phyloP scores from a whole-genome alignment of 306 rosid species.

The Albizia julibrissin region DNA sequence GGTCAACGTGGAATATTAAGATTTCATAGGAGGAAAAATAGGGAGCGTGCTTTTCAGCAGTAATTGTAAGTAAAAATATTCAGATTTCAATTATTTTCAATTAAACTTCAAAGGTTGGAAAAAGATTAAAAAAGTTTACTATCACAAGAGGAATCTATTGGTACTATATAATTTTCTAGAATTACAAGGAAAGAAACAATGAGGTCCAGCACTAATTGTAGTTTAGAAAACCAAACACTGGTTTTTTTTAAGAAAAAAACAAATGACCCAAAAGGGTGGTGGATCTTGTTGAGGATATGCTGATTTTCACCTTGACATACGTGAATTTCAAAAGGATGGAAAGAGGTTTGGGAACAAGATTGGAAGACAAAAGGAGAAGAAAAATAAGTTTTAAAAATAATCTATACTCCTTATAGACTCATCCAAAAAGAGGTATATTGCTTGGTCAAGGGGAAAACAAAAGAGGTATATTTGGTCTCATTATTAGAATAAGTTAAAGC shows the following conservation, averaged over 20 bases:
- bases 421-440: not conserved
- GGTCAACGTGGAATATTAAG: not conserved
- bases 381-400: not conserved
- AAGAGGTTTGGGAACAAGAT: not conserved
- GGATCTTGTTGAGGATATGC: not conserved
- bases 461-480: not conserved
- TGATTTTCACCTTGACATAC: not conserved
- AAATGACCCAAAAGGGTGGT: not conserved
- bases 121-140: not conserved
- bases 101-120: not conserved
- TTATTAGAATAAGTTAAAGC: not conserved
- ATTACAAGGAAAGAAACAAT: not conserved
- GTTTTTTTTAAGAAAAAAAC: not conserved
- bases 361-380: not conserved
- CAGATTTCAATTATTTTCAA: not conserved
- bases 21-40: not conserved
- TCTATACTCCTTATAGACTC: not conserved
- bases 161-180: not conserved
- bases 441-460: not conserved
- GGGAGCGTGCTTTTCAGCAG: not conserved
- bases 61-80: not conserved
- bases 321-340: not conserved
- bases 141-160: not conserved
- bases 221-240: not conserved
- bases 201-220: not conserved